Percentiles rank a stretch among this genome's conserved stretches.
These are phyloP conservation scores for Diaporthe ampelina DNA, from an alignment of 2,329 filamentous ascomycete genomes.

Conservation along the genomic window DNA sequence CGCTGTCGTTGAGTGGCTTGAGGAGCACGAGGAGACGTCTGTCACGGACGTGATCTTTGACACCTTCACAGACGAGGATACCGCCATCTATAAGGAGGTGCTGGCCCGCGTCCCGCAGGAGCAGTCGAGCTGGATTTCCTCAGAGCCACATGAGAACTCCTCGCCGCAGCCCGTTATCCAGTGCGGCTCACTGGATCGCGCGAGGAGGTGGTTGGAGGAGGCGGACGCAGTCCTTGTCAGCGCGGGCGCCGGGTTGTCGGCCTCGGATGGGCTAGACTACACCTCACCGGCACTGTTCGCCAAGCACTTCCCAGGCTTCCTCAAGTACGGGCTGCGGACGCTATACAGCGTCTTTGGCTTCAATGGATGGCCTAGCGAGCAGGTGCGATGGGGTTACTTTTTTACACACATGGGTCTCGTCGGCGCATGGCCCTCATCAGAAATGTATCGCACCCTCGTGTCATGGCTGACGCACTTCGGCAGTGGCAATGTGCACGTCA, in stretches of 20 bases:
- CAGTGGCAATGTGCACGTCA: slow-evolving; percentile 42
- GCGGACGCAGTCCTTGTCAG: slow-evolving; percentile 8
- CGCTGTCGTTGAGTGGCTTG: slow-evolving; percentile 48
- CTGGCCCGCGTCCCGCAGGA: slow-evolving; percentile 17
- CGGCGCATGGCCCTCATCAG: not conserved
- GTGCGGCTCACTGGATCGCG: slow-evolving; percentile 5
- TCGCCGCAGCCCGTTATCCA: not conserved
- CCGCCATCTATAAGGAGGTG: slow-evolving; percentile 39
- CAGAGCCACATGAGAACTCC: slow-evolving; percentile 45
- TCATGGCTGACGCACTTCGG: slow-evolving; percentile 39
- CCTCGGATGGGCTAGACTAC: slow-evolving; percentile 26
- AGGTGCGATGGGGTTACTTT: slow-evolving; percentile 46
- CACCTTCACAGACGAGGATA: slow-evolving; percentile 49
- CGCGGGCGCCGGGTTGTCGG: not conserved
- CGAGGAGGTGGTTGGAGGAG: slow-evolving; percentile 4
- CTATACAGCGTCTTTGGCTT: slow-evolving; percentile 53
- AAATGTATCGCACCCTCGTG: slow-evolving; percentile 30
- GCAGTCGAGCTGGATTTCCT: not conserved
- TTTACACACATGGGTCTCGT: not conserved
- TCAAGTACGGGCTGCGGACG: slow-evolving; percentile 47
- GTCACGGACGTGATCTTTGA: slow-evolving; percentile 52
- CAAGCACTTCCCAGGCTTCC: slow-evolving; percentile 49
- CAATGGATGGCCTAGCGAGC: slow-evolving; percentile 47
- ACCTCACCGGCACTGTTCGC: slow-evolving; percentile 50
- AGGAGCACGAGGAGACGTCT: slow-evolving; percentile 44